Evolutionary conservation across 1,139 yeast genomes (phyloP).

Genomic region (Lodderomyces pseudojiufengensis): DNA sequence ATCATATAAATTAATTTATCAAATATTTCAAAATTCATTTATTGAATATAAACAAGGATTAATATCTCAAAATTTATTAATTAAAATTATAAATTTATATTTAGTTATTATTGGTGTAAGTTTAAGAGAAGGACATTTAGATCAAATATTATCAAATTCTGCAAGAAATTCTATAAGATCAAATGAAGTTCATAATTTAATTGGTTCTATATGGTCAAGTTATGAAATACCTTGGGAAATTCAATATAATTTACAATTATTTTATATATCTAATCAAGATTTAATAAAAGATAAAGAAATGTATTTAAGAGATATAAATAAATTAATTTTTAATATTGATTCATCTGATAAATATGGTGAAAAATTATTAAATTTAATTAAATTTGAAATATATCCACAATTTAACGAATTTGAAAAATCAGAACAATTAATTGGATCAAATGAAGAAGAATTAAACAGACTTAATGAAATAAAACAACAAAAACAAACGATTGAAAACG

Average conservation of each 20-base stretch:
- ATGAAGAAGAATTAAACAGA: conserved; percentile 15
- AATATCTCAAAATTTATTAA: conserved; percentile 27
- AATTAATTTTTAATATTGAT: conserved; percentile 10
- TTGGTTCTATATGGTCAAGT: conserved; percentile 10
- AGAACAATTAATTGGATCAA: conserved; percentile 21
- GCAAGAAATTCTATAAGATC: conserved; percentile 23
- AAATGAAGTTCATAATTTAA: conserved; percentile 18
- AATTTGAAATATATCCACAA: conserved; percentile 36
- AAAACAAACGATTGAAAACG: conserved; percentile 17
- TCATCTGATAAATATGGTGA: conserved; percentile 19
- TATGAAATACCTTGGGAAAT: conserved; percentile 31
- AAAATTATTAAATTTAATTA: conserved; percentile 31
- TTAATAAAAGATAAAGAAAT: conserved; percentile 11
- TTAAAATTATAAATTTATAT: conserved; percentile 35
- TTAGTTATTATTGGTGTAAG: conserved; percentile 35
- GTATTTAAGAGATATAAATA: conserved; percentile 16
- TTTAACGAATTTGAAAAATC: conserved; percentile 28
- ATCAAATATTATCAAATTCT: conserved; percentile 12
- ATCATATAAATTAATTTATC: conserved; percentile 29
- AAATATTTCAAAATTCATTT: conserved; percentile 23
- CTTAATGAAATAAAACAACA: conserved; percentile 18
- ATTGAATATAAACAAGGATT: conserved; percentile 23
- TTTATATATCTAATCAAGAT: conserved; percentile 22
- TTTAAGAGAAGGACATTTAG: conserved; percentile 17
- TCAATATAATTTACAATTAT: conserved; percentile 31